Evolutionary conservation across 2,329 filamentous ascomycete genomes (phyloP), one percentile per base, ranked within the genome.

Genomic region (Alternaria brassicicola): DNA sequence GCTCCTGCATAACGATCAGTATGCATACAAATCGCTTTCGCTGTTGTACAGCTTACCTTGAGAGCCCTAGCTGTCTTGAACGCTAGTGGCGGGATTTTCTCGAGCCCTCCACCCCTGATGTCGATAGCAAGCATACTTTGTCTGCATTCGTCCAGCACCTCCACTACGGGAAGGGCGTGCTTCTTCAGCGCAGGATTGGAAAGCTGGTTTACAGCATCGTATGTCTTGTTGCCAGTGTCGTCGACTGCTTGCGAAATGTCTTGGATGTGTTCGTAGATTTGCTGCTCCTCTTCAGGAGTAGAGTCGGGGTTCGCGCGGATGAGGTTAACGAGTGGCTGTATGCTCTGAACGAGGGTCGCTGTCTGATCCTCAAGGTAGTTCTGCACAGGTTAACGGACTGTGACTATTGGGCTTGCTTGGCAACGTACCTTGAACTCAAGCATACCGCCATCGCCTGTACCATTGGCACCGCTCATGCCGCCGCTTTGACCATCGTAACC

Each of bases 281-380:
- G 71, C 49, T 71, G 67, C 30, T 76, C 72, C 39, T 78, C 76
- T 6, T 63, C 65, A 3, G 72, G 65, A 1, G 69, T 69, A 1
- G 67, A 69, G 9, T 60, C 61, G 7, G 75, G 69, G 3, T 63
- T 72, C 7, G 71, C 83, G 25, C 85, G 85, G 59, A 96, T 88
- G 57, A 87, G 84, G 55, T 85, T 81, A 45, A 96, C 91, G 7
- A 96, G 85, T n/a, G 88, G 86, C 77, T 95, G 91, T 63, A 96
- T 93, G 42, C 88, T 90, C 65, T 92, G 87, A 25, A 95, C 89
- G 58, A 96, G 84, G 3, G 88, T 81, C 49, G 91, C 90, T 10
- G 90, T 93, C 75, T 95, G 91, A 71, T 93, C 90, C 72, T 95
- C 90, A 33, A 96, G 85, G 72, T 92, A 93, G 59, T 91, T 85